These are phyloP conservation scores for Aschersonia sp. DNA, from an alignment of 2,329 filamentous ascomycete genomes.

Conservation along the genomic window DNA sequence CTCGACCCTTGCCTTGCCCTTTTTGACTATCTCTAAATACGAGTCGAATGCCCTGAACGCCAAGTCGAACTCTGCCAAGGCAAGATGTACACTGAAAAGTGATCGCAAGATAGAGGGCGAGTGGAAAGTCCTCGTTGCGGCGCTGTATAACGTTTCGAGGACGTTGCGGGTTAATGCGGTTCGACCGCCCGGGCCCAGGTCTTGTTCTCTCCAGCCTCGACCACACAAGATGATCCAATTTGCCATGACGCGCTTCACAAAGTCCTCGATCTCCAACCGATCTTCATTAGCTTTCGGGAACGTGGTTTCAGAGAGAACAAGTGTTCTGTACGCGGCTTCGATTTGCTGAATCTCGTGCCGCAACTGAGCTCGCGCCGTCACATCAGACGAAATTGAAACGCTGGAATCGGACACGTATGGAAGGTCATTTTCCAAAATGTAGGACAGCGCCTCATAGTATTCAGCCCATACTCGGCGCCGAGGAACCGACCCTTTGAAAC, in stretches of 20 bases:
- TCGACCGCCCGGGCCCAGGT: constrained; percentile 71
- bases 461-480: constrained; percentile 66
- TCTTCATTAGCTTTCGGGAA: constrained; percentile 77
- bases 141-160: constrained; percentile 78
- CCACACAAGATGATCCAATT: constrained; percentile 82
- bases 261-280: constrained; percentile 67
- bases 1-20: constrained; percentile 69
- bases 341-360: constrained; percentile 65
- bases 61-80: constrained; percentile 81
- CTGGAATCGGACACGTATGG: constrained; percentile 40
- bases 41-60: constrained; percentile 85
- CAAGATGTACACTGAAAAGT: constrained; percentile 75
- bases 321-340: constrained; percentile 64
- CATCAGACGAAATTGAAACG: constrained; percentile 25
- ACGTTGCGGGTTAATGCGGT: constrained; percentile 60
- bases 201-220: constrained; percentile 63
- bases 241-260: constrained; percentile 62
- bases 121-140: constrained; percentile 87
- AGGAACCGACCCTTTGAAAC: constrained; percentile 43
- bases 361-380: constrained; percentile 48
- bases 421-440: constrained; percentile 54
- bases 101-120: constrained; percentile 78
- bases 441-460: constrained; percentile 70
- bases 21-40: constrained; percentile 77
- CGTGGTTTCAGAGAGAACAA: constrained; percentile 62